Conservation (phyloP, 202 grass and related monocot species). For the Zoysia matrella region DNA sequence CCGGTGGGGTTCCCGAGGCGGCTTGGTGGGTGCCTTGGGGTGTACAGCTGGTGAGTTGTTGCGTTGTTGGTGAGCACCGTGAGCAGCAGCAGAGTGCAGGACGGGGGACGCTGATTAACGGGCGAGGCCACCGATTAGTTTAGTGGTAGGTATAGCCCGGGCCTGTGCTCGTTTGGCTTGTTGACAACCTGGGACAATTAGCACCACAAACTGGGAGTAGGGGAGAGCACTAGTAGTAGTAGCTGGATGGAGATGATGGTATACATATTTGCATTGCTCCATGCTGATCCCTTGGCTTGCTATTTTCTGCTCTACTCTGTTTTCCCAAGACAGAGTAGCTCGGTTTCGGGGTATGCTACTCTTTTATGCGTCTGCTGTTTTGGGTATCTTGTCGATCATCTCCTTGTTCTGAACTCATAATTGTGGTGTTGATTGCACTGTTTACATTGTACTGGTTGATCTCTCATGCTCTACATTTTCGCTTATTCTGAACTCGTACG, state of each 20-base stretch:
- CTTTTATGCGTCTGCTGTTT: too few relatives aligned
- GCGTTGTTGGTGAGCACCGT: constrained; percentile 22
- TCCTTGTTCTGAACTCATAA: not conserved
- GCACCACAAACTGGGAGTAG: not conserved
- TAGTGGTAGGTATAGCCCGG: too few relatives aligned
- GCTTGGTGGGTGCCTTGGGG: too few relatives aligned
- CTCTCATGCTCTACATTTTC: not conserved
- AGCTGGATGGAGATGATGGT: not conserved
- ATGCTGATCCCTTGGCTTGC: not conserved
- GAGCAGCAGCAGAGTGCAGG: too few relatives aligned
- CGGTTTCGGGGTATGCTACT: too few relatives aligned
- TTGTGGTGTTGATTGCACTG: too few relatives aligned
- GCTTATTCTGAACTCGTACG: constrained; percentile 10
- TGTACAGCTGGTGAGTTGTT: constrained; percentile 36
- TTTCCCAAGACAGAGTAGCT: not conserved
- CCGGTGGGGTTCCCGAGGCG: not conserved
- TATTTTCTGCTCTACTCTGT: not conserved
- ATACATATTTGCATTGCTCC: constrained; percentile 16
- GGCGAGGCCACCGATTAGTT: too few relatives aligned
- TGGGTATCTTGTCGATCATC: not conserved
- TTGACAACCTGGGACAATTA: constrained; percentile 7
- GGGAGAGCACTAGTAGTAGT: not conserved
- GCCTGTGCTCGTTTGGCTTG: not conserved
- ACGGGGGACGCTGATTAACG: too few relatives aligned
- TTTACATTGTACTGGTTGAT: too few relatives aligned